Conservation (phyloP, 495 filamentous ascomycete species). For the Penicillium simplicissimum region DNA sequence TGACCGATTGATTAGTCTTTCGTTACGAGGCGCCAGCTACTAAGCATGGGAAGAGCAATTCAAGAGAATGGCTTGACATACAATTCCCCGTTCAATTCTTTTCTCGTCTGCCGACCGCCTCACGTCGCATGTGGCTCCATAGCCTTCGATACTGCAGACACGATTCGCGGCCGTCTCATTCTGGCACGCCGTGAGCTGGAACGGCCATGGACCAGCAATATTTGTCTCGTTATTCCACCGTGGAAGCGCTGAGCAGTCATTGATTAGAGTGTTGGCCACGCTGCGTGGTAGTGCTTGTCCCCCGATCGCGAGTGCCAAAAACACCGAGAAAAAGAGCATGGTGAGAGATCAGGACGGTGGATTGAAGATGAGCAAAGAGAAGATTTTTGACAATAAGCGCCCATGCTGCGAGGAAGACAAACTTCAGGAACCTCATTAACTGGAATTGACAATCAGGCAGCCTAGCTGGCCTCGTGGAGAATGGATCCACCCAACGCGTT, state of each 20-base stretch:
- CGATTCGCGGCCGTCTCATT: constrained; percentile 1
- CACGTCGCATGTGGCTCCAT: constrained; percentile 9
- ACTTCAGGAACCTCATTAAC: background rate
- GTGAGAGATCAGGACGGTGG: background rate
- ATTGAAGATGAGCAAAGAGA: background rate
- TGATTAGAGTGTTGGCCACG: background rate
- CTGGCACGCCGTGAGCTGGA: constrained; percentile 9
- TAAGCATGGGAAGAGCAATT: background rate
- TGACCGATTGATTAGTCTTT: background rate
- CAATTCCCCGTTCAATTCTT: constrained; percentile 14
- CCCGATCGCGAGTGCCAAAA: constrained; percentile 5
- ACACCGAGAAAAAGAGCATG: background rate
- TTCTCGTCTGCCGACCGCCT: constrained; percentile 12
- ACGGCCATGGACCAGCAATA: constrained; percentile 19
- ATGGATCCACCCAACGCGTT: background rate
- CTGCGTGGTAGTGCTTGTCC: constrained; percentile 6
- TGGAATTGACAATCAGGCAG: background rate
- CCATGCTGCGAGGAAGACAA: background rate
- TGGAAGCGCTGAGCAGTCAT: constrained; percentile 15
- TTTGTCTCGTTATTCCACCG: constrained; percentile 14
- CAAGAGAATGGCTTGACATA: background rate
- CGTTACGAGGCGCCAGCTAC: background rate
- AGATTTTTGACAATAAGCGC: background rate
- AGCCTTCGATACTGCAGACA: constrained; percentile 16
- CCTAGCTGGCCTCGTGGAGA: background rate